Evolutionary conservation across 495 filamentous ascomycete species (phyloP).

Genomic region (Neurospora intermedia): DNA sequence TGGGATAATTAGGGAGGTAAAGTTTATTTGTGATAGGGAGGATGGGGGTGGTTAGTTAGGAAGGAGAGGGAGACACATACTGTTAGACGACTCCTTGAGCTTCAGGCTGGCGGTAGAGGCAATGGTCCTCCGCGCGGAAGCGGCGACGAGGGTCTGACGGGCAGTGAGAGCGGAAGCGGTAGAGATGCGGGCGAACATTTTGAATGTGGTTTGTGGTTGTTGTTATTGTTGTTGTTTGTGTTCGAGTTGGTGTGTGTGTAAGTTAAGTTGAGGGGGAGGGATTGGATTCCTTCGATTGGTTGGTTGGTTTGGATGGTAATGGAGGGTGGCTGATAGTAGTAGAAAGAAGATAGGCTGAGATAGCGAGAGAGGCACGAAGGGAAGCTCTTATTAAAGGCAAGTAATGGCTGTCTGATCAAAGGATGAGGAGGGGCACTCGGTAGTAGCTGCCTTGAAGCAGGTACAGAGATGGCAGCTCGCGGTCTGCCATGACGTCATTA

Average conservation of each 20-base stretch:
- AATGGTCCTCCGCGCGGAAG: conserved; percentile 1
- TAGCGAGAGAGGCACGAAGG: neutral
- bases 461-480: neutral
- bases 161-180: conserved; percentile 1
- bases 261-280: neutral
- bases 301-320: neutral
- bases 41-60: too few relatives aligned
- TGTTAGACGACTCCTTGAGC: conserved; percentile 2
- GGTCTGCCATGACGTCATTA: neutral
- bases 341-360: neutral
- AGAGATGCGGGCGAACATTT: conserved; percentile 5
- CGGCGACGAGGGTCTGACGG: neutral
- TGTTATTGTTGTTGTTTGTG: neutral
- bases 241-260: neutral
- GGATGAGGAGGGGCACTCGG: neutral
- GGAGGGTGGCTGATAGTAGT: conserved; percentile 2
- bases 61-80: neutral
- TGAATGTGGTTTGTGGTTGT: neutral
- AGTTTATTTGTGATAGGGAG: neutral
- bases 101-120: neutral
- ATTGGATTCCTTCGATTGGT: neutral
- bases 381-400: neutral
- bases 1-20: neutral
- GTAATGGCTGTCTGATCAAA: neutral
- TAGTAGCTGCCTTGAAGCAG: neutral